A percentile compares a stretch with the other conserved stretches of the same genome.
Evolutionary conservation across 2,329 filamentous ascomycete genomes (phyloP).

Genomic region (Sporothrix mexicana): DNA sequence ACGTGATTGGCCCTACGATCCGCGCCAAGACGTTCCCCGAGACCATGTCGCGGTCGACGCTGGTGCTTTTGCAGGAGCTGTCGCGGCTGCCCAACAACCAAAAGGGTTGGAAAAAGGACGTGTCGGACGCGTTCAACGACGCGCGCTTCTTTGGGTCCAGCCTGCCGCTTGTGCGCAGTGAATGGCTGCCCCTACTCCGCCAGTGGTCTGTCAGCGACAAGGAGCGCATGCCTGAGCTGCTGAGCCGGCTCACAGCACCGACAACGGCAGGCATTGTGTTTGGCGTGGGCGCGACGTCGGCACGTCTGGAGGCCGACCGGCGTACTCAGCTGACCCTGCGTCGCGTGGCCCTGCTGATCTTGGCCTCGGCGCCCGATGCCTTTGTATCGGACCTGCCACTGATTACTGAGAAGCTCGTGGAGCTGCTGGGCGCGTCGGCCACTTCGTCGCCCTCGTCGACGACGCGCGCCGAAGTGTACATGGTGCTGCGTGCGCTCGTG

Average conservation of each 20-base stretch:
- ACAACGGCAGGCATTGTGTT: slow-evolving; percentile 97
- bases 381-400: slow-evolving; percentile 76
- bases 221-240: slow-evolving; percentile 80
- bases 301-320: slow-evolving; percentile 90
- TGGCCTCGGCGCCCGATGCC: slow-evolving; percentile 77
- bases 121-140: slow-evolving; percentile 91
- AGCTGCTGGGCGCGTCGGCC: slow-evolving; percentile 80
- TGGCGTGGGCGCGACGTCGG: slow-evolving; percentile 94
- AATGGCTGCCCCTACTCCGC: slow-evolving; percentile 78
- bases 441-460: slow-evolving; percentile 91
- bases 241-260: slow-evolving; percentile 81
- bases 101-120: slow-evolving; percentile 91
- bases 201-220: slow-evolving; percentile 89
- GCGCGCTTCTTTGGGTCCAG: slow-evolving; percentile 79
- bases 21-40: slow-evolving; percentile 86
- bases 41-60: slow-evolving; percentile 73
- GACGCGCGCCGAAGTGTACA: slow-evolving; percentile 86
- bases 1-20: slow-evolving; percentile 80
- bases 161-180: slow-evolving; percentile 67
- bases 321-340: slow-evolving; percentile 90
- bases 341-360: slow-evolving; percentile 77
- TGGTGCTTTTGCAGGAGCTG: slow-evolving; percentile 78
- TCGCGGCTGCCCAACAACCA: slow-evolving; percentile 78
- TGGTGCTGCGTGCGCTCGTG: slow-evolving; percentile 81
- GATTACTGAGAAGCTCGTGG: slow-evolving; percentile 82